Evolutionary conservation across 441 rosid genomes (phyloP), one percentile per base, ranked within the genome.

Genomic region (Gossypium gossypioides): DNA sequence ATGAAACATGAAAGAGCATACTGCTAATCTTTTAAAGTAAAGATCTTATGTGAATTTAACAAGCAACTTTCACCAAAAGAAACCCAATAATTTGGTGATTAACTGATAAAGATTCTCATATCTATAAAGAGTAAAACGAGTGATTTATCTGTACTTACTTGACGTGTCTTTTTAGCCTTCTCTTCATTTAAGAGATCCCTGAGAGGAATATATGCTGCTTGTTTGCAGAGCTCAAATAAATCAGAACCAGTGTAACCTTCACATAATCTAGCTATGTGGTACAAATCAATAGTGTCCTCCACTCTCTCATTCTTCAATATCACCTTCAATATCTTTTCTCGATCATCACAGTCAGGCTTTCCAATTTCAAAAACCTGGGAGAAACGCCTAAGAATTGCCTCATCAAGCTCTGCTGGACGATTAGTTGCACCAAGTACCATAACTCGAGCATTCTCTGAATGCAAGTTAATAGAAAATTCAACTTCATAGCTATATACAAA

Each of bases 391-490:
- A 92, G 80, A 76, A 94, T 94, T 70, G 99, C 99, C 79, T 92
- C 97, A 74, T 94, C 99, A 42, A 94, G 96, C 83, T 92, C 97
- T 57, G 96, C 86, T 3, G 97, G 97, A 58, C 99, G 87, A 85
- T 94, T 94, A 6, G 99, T 94, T 63, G 99, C 99, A 54, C 97
- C 97, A 75, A 94, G 97, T 71, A 94, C 97, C 99, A 92, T 92
- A 34, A 92, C 97, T 72, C 85, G 85, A 22, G 99, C 99, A 82
- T 86, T 83, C 74, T 87, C 99, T 94, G 66, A 40, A 73, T 46
- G 61, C 73, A 55, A 58, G 21, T 71, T 42, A 4, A 37, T 57
- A 56, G 44, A 67, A 67, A 50, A 50, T 7, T 48, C 44, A 67
- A 48, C 71, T 67, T 48, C 55, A 22, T 9, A 24, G 40, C 25